phyloP scores from a whole-genome alignment of 345 rosid genomes.

The Dovyalis caffra region DNA sequence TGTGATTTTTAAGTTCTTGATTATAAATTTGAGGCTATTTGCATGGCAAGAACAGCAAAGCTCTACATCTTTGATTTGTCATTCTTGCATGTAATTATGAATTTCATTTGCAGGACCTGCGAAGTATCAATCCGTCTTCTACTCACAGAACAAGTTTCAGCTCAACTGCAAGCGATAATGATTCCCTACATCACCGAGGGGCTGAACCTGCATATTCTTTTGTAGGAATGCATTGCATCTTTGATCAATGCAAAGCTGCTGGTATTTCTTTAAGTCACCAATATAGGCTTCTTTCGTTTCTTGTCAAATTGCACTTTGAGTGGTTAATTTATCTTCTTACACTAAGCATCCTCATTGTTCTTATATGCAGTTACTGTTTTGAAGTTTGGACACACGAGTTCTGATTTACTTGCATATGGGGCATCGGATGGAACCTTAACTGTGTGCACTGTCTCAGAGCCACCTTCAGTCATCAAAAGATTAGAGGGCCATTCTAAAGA shows the following conservation, averaged over 20 bases:
- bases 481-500: slow-evolving; percentile 80
- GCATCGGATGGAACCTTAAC: slow-evolving; percentile 92
- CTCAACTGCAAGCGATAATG: slow-evolving; percentile 72
- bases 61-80: background rate
- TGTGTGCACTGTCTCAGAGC: slow-evolving; percentile 72
- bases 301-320: background rate
- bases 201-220: slow-evolving; percentile 88
- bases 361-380: slow-evolving; percentile 76
- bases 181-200: slow-evolving; percentile 50
- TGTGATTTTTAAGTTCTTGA: background rate
- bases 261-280: slow-evolving; percentile 40
- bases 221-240: slow-evolving; percentile 96
- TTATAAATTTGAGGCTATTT: background rate
- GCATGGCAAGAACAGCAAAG: background rate
- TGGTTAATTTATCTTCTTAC: slow-evolving; percentile 4
- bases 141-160: slow-evolving; percentile 79
- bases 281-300: slow-evolving; percentile 5
- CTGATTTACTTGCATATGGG: slow-evolving; percentile 92
- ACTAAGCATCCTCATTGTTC: slow-evolving; percentile 19
- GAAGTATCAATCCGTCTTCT: slow-evolving; percentile 55
- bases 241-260: slow-evolving; percentile 92
- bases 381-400: slow-evolving; percentile 96
- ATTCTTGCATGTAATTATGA: slow-evolving; percentile 3
- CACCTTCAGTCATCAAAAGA: slow-evolving; percentile 62
- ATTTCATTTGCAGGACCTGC: slow-evolving; percentile 58